Percentiles rank a stretch among this genome's conserved stretches.
These are phyloP conservation scores for Fusarium vanettenii DNA, from an alignment of 2,329 filamentous ascomycete genomes.

Conservation along the genomic window DNA sequence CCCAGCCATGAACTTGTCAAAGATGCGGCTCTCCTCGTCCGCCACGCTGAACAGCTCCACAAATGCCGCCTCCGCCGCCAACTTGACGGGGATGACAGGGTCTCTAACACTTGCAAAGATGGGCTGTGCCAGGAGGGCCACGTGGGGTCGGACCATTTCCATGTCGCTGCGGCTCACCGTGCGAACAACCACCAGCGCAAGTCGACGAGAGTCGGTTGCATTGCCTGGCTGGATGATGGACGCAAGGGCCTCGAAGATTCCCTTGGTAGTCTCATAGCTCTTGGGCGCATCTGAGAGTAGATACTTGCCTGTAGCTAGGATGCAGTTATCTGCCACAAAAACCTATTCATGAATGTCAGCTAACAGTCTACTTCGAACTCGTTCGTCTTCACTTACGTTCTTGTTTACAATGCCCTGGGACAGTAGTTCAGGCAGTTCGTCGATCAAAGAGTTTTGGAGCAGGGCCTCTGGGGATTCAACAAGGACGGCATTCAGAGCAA, in stretches of 20 bases:
- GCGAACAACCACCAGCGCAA: constrained; percentile 87
- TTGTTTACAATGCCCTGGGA: constrained; percentile 82
- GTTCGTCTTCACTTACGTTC: constrained; percentile 66
- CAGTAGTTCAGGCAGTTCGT: constrained; percentile 82
- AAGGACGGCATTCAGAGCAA: constrained; percentile 90
- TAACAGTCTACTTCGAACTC: not conserved
- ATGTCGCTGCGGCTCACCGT: constrained; percentile 84
- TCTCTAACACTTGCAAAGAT: constrained; percentile 93
- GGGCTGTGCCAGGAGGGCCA: constrained; percentile 81
- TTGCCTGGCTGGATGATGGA: constrained; percentile 80
- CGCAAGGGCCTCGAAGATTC: constrained; percentile 83
- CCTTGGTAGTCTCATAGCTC: constrained; percentile 80
- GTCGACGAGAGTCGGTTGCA: constrained; percentile 83
- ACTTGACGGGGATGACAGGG: constrained; percentile 91
- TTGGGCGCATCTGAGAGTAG: constrained; percentile 77
- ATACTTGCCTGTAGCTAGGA: constrained; percentile 92
- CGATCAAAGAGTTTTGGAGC: constrained; percentile 71
- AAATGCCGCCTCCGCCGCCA: constrained; percentile 94
- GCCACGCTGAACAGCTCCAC: constrained; percentile 90
- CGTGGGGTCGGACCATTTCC: constrained; percentile 84
- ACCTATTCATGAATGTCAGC: constrained; percentile 58
- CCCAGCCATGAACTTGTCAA: constrained; percentile 88
- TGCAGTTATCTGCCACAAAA: constrained; percentile 89
- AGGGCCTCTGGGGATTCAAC: constrained; percentile 81
- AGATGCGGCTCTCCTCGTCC: constrained; percentile 85